Evolutionary conservation across 2,329 filamentous ascomycete species (phyloP).

Genomic region (Beauveria sp.): DNA sequence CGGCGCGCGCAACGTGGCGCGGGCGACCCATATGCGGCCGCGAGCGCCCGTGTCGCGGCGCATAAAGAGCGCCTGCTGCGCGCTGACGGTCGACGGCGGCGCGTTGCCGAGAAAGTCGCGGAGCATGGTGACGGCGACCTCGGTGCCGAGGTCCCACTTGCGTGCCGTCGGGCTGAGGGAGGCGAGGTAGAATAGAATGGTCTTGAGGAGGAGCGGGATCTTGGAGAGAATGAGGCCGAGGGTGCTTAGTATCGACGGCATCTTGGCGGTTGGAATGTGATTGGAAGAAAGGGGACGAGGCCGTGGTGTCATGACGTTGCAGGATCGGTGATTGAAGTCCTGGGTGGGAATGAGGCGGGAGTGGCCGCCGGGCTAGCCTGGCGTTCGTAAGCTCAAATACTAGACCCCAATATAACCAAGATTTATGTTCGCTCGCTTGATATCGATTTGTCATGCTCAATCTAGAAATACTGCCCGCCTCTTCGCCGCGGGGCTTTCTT

Average conservation of each 20-base stretch:
- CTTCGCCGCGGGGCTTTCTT: no score
- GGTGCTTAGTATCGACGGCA: not conserved
- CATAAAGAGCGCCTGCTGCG: slow-evolving; percentile 19
- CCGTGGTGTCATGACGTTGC: no score
- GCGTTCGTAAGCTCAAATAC: no score
- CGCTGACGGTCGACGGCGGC: slow-evolving; percentile 4
- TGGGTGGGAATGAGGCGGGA: no score
- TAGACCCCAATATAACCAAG: no score
- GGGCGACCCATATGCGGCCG: slow-evolving; percentile 62
- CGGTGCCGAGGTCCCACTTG: slow-evolving; percentile 12
- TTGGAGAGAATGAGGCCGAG: not conserved
- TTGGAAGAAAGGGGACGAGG: not conserved
- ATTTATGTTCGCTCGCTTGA: no score
- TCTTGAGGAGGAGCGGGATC: slow-evolving; percentile 2
- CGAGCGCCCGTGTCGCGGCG: slow-evolving; percentile 40
- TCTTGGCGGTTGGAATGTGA: not conserved
- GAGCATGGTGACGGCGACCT: slow-evolving; percentile 5
- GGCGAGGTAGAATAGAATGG: not conserved
- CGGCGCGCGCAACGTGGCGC: slow-evolving; percentile 46
- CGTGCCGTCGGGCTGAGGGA: slow-evolving; percentile 4
- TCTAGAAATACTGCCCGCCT: no score
- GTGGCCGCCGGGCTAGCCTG: no score
- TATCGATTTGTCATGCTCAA: no score
- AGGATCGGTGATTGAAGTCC: no score
- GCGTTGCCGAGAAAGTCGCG: slow-evolving; percentile 6